phyloP scores from a whole-genome alignment of 2,329 filamentous ascomycete genomes.

The Nemania serpens region DNA sequence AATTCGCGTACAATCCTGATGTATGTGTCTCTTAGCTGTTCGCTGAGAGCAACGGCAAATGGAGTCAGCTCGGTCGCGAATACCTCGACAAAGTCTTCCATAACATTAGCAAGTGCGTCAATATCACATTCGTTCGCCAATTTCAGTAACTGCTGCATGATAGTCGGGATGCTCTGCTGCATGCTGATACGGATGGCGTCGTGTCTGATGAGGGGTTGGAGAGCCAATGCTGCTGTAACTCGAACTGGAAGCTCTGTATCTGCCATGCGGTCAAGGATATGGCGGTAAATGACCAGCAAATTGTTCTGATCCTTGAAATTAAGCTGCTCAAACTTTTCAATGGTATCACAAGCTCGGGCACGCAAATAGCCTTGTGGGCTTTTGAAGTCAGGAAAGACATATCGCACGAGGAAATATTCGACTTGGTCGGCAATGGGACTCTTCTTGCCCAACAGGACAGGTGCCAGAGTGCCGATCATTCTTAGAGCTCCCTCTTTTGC shows the following conservation, averaged over 20 bases:
- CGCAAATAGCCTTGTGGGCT: slow-evolving; percentile 90
- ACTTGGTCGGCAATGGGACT: slow-evolving; percentile 97
- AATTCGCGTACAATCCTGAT: slow-evolving; percentile 90
- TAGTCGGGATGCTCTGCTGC: slow-evolving; percentile 97
- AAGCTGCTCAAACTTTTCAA: slow-evolving; percentile 97
- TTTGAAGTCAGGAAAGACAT: slow-evolving; percentile 97
- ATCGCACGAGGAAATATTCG: slow-evolving; percentile 97
- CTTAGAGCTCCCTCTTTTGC: slow-evolving; percentile 95
- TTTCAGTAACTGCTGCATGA: slow-evolving; percentile 98
- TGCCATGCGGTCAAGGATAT: slow-evolving; percentile 96
- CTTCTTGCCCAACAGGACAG: slow-evolving; percentile 96
- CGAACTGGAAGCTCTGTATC: slow-evolving; percentile 91
- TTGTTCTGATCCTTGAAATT: slow-evolving; percentile 98
- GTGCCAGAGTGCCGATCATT: slow-evolving; percentile 95
- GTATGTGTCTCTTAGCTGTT: slow-evolving; percentile 95
- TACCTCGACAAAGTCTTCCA: slow-evolving; percentile 99
- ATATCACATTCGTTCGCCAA: slow-evolving; percentile 98
- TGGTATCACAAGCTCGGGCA: slow-evolving; percentile 91
- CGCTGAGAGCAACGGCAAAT: slow-evolving; percentile 93
- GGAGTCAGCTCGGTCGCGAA: slow-evolving; percentile 97
- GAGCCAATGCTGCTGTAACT: slow-evolving; percentile 88
- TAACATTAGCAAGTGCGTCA: slow-evolving; percentile 94
- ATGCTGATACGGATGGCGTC: slow-evolving; percentile 92
- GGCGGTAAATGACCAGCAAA: slow-evolving; percentile 92
- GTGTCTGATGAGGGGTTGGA: slow-evolving; percentile 94